Evolutionary conservation across 306 rosid genomes (phyloP), one percentile per base, ranked within the genome.

Genomic region (Ormosia emarginata): DNA sequence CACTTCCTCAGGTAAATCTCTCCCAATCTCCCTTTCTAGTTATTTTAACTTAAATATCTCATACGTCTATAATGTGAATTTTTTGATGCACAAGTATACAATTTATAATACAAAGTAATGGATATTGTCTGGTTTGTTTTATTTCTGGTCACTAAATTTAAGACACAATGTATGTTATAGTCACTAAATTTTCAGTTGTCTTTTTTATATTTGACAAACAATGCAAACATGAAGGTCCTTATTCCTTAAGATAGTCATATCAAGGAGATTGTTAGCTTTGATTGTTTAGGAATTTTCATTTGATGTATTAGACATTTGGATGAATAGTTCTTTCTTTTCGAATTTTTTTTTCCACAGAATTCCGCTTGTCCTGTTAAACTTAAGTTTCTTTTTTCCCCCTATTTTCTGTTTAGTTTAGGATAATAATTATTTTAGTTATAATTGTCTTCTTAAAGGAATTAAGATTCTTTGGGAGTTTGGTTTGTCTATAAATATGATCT

Each of bases 1-100:
- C 97, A 13, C 97, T 94, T 87, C 98, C 98, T 79, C 97, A 92
- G 86, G 98, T 94, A 86, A 33, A 62, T 67, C 34, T 69, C 39
- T 50, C 50, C 37, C 41, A 44, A 15, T 80, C 30, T 58, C 56
- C 44, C 46, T 36, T 61, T 49, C 40, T 40, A 17, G 17, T 57
- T 13, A 37, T 47, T 44, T 24, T 34, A 49, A 17, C 6, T 11
- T 5, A 24, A 39, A 34, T 17, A 58, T 46, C 52, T 13, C 30
- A 59, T 5, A 24, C 30, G 3, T 63, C 11, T 12, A 13, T 12
- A 13, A 78, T 63, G 55, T 63, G 68, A 63, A 43, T 40, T 32
- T 72, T 75, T 50, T 53, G 1, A 37, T 61, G 36, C 8, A 7
- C 52, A 44, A 58, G 29, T 39, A 55, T 12, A 53, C 44, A 13